Evolutionary conservation across 768 basidiomycete genomes (phyloP).

Genomic region (Suillus brevipes): DNA sequence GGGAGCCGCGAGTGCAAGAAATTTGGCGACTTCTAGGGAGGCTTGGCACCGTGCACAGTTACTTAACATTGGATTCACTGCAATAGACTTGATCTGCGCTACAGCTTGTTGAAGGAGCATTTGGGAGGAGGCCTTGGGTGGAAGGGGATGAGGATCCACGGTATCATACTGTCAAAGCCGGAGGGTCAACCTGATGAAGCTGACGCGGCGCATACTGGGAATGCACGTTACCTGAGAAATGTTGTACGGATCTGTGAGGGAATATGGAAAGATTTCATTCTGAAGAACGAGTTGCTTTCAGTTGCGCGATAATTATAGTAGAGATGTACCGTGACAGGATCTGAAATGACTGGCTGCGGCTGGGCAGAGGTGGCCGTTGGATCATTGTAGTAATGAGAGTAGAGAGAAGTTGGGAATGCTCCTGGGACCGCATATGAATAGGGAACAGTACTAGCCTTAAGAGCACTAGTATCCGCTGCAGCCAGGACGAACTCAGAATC

Average conservation of each 20-base stretch:
- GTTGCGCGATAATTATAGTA: constrained; percentile 2
- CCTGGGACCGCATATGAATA: constrained; percentile 55
- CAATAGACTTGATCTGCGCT: constrained; percentile 56
- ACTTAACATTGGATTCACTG: constrained; percentile 53
- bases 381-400: constrained; percentile 65
- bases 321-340: constrained; percentile 58
- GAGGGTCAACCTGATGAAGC: background rate
- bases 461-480: constrained; percentile 11
- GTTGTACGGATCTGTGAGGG: constrained; percentile 61
- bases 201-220: background rate
- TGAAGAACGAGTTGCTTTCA: constrained; percentile 22
- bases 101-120: constrained; percentile 53
- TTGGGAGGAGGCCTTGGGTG: constrained; percentile 50
- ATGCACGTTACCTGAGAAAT: constrained; percentile 48
- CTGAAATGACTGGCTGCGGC: constrained; percentile 75
- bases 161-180: constrained; percentile 46
- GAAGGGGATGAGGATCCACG: constrained; percentile 64
- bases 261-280: constrained; percentile 58
- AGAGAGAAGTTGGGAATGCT: constrained; percentile 64
- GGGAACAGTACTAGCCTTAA: constrained; percentile 16
- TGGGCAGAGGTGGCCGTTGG: constrained; percentile 73
- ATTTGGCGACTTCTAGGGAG: constrained; percentile 61
- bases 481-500: background rate
- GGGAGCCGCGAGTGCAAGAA: constrained; percentile 64
- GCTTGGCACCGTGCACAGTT: constrained; percentile 63